Conservation (phyloP, 352 stramenopile genomes). For the Phytophthora fragariaefolia region DNA sequence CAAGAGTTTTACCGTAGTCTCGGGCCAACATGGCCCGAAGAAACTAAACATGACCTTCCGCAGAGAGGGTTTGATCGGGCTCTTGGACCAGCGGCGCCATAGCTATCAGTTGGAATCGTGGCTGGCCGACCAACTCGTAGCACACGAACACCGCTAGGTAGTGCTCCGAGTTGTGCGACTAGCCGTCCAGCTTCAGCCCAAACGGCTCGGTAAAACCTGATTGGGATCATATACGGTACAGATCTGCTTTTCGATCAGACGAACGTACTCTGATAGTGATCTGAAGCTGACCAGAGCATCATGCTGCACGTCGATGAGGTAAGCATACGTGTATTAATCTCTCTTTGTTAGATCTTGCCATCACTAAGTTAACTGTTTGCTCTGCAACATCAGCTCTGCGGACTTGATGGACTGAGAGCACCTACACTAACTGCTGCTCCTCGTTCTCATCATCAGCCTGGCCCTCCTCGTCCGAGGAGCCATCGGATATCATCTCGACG, state of each 20-base stretch:
- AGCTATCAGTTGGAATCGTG: not conserved
- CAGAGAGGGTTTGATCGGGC: not conserved
- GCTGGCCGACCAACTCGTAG: not conserved
- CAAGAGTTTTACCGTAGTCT: not conserved
- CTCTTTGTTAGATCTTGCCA: too few relatives aligned
- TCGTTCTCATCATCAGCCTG: too few relatives aligned
- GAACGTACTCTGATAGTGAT: too few relatives aligned
- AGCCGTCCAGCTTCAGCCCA: not conserved
- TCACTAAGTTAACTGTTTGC: not conserved
- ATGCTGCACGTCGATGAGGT: too few relatives aligned
- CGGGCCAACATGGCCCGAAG: not conserved
- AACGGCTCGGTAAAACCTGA: too few relatives aligned
- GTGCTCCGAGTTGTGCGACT: constrained; percentile 1
- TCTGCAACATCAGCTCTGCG: not conserved
- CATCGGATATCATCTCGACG: not conserved
- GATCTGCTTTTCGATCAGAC: too few relatives aligned
- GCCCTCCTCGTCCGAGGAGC: constrained; percentile 2
- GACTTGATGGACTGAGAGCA: not conserved
- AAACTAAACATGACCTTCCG: not conserved
- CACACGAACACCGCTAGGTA: not conserved
- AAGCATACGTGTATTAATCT: too few relatives aligned
- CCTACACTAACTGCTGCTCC: not conserved
- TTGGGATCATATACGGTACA: too few relatives aligned
- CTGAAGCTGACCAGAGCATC: too few relatives aligned
- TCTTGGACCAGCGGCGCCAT: not conserved